phyloP scores from a whole-genome alignment of 352 stramenopile species.

The Aphanomyces invadans region DNA sequence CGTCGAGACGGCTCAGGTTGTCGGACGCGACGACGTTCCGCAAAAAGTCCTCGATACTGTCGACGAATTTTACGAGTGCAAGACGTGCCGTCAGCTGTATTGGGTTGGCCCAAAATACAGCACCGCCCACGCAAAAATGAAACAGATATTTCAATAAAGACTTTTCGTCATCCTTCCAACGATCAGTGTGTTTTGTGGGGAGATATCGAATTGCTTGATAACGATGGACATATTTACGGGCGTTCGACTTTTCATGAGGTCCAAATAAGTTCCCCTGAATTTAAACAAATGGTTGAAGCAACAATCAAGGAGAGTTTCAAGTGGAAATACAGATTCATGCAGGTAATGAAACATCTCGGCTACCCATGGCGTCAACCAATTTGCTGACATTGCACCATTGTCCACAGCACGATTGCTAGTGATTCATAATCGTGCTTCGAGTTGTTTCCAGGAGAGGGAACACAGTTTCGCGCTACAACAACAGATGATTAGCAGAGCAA shows the following conservation, averaged over 20 bases:
- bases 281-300: too few species aligned
- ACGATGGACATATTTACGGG: too few species aligned
- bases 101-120: slow-evolving; percentile 76
- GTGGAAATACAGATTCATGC: too few species aligned
- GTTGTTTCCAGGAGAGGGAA: neutral
- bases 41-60: slow-evolving; percentile 47
- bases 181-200: too few species aligned
- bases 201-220: too few species aligned
- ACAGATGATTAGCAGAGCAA: too few species aligned
- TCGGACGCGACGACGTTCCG: slow-evolving; percentile 43
- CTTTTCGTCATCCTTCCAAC: too few species aligned
- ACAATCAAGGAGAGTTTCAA: slow-evolving; percentile 12
- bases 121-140: slow-evolving; percentile 22
- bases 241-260: too few species aligned
- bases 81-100: slow-evolving; percentile 56
- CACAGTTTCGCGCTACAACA: neutral
- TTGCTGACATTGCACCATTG: slow-evolving; percentile 9
- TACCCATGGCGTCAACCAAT: neutral
- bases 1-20: slow-evolving; percentile 45
- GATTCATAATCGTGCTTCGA: neutral
- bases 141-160: slow-evolving; percentile 17
- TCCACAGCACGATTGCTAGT: slow-evolving; percentile 7
- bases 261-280: too few species aligned
- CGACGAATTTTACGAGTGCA: slow-evolving; percentile 62
- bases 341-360: too few species aligned